Conservation (phyloP, 441 rosid genomes). For the Populus tomentosa region DNA sequence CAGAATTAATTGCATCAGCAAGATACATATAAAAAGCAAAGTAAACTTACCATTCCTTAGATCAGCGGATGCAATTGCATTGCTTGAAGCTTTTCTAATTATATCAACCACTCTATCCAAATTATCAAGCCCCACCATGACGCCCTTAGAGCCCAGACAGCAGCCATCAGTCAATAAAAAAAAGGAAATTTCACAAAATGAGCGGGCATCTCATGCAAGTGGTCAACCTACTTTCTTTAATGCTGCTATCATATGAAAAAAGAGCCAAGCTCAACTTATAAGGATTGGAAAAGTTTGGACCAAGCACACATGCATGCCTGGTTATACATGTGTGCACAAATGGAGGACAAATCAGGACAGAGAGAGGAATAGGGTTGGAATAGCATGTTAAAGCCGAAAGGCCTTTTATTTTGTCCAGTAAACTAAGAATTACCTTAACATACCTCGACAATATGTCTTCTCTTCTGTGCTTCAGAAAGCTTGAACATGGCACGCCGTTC, state of each 20-base stretch:
- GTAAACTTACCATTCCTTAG: conserved; percentile 23
- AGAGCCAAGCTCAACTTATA: not conserved
- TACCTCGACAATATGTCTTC: conserved; percentile 92
- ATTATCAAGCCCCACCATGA: conserved; percentile 81
- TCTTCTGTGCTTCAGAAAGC: conserved; percentile 82
- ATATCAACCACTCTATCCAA: conserved; percentile 64
- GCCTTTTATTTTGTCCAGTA: not conserved
- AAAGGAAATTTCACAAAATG: not conserved
- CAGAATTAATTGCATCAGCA: not conserved
- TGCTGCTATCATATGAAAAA: not conserved
- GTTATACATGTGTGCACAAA: not conserved
- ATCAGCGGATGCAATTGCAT: conserved; percentile 64
- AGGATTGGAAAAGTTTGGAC: not conserved
- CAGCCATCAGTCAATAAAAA: conserved; percentile 2
- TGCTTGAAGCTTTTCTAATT: conserved; percentile 63
- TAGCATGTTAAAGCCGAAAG: not conserved
- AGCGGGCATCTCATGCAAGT: not conserved
- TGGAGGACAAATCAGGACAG: too few species aligned
- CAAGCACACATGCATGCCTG: not conserved
- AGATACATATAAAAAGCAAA: not conserved
- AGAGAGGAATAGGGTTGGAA: not conserved
- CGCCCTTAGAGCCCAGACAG: conserved; percentile 49
- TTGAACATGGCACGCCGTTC: conserved; percentile 86
- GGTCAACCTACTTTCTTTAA: not conserved
- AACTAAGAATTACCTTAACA: conserved; percentile 12